Evolutionary conservation across 805 yeast genomes (phyloP), one percentile per base, ranked within the genome.

Genomic region (Metschnikowia cerradonensis): DNA sequence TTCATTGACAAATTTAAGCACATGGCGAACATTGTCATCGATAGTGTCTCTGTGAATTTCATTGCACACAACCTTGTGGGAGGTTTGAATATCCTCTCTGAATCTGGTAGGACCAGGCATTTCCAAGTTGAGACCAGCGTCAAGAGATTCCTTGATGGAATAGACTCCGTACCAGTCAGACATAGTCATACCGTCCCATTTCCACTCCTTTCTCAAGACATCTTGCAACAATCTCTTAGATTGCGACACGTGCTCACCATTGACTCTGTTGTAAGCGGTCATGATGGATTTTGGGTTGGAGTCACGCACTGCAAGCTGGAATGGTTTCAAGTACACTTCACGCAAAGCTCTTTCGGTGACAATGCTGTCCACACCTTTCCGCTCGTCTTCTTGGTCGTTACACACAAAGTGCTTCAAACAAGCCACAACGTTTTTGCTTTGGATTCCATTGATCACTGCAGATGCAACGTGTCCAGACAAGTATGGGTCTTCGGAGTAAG

Each of bases 111-210:
- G 80, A 35, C 88, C 88, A 1, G 88, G 88, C 85, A 81, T 81
- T 63, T 83, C 88, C 57, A 83, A 67, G 60, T 82, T 84, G 49
- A 83, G 67, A 6, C 88, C 87, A 34, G 80, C 79, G 38, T 75
- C 71, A 43, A 82, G 61, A 13, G 83, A 58, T 40, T 71, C 75
- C 40, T 68, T 70, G 35, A 67, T 66, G 14, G 82, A 71, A 62
- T 78, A 81, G 8, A 75, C 72, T 23, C 88, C 88, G 60, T 60
- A 77, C 88, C 88, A 83, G 65, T 83, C 88, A 30, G 83, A 77
- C 82, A 83, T 80, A 34, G 76, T 62, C 36, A 76, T 62, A 41
- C 88, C 88, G 6, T 77, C 68, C 67, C 73, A 83, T 4, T 70
- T 67, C 85, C 85, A 83, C 61, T 83, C 86, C 2, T 70, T 60